A percentile compares a stretch with the other conserved stretches of the same genome.
These are phyloP conservation scores for Debaryomyces sp. DNA, from an alignment of 1,139 yeast genomes.

Conservation along the genomic window DNA sequence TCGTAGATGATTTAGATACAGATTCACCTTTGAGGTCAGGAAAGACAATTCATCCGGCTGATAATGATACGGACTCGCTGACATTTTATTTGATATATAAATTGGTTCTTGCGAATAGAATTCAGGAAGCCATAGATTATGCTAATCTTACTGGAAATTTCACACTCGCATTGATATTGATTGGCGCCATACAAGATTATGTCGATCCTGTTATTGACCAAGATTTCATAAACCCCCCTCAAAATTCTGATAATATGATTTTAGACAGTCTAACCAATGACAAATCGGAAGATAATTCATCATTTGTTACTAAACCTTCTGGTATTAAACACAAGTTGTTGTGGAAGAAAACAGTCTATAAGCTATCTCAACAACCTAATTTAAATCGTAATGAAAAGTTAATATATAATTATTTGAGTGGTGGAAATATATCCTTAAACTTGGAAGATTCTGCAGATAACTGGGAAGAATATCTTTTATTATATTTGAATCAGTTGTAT, in stretches of 20 bases:
- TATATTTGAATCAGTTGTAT: slow-evolving; percentile 60
- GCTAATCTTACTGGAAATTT: slow-evolving; percentile 75
- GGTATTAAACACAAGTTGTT: slow-evolving; percentile 70
- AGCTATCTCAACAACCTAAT: slow-evolving; percentile 54
- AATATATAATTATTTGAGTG: slow-evolving; percentile 71
- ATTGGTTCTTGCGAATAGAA: slow-evolving; percentile 59
- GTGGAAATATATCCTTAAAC: slow-evolving; percentile 62
- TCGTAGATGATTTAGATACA: slow-evolving; percentile 52
- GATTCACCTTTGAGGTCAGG: slow-evolving; percentile 64
- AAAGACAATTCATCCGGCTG: slow-evolving; percentile 44
- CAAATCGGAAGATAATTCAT: slow-evolving; percentile 1
- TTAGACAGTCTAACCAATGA: slow-evolving; percentile 2
- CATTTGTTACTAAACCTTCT: slow-evolving; percentile 35
- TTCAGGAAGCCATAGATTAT: slow-evolving; percentile 60
- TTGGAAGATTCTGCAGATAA: slow-evolving; percentile 45
- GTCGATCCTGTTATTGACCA: slow-evolving; percentile 64
- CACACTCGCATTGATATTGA: slow-evolving; percentile 67
- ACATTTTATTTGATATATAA: slow-evolving; percentile 65
- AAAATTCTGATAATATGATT: slow-evolving; percentile 6
- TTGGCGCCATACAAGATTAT: slow-evolving; percentile 67
- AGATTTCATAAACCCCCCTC: slow-evolving; percentile 10
- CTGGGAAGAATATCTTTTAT: slow-evolving; percentile 78
- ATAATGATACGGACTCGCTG: slow-evolving; percentile 42
- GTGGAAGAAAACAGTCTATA: slow-evolving; percentile 77
- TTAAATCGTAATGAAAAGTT: slow-evolving; percentile 66